Evolutionary conservation across 1,139 yeast species (phyloP).

Genomic region (Pneumocystis wakefieldiae): DNA sequence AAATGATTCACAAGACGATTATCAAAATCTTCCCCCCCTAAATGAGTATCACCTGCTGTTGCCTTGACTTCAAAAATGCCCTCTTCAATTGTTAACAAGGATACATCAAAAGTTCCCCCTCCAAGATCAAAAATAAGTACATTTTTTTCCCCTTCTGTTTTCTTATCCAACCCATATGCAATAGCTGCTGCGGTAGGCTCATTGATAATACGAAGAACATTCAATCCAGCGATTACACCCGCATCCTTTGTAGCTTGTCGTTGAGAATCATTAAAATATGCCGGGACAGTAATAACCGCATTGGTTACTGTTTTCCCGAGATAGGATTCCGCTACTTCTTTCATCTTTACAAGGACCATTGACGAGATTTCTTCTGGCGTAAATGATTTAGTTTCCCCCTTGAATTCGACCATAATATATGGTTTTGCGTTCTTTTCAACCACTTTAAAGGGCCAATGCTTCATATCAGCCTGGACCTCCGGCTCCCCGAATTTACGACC

Average conservation of each 20-base stretch:
- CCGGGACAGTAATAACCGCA: conserved; percentile 90
- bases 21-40: conserved; percentile 99
- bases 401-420: conserved; percentile 77
- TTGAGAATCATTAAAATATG: conserved; percentile 90
- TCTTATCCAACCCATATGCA: conserved; percentile 94
- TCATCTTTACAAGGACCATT: conserved; percentile 89
- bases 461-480: conserved; percentile 81
- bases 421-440: conserved; percentile 77
- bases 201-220: conserved; percentile 85
- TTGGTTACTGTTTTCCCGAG: conserved; percentile 73
- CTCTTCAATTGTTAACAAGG: conserved; percentile 89
- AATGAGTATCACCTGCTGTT: conserved; percentile 99
- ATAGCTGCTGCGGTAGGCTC: conserved; percentile 97
- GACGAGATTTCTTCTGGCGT: conserved; percentile 94
- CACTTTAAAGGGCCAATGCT: conserved; percentile 94
- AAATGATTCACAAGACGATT: conserved; percentile 90
- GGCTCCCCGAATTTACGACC: conserved; percentile 84
- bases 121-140: conserved; percentile 91
- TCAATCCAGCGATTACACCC: conserved; percentile 89
- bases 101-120: conserved; percentile 99
- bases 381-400: conserved; percentile 84
- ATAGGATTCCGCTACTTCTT: conserved; percentile 87
- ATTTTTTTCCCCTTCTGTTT: conserved; percentile 71
- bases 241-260: conserved; percentile 97
- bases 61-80: conserved; percentile 99